These are phyloP conservation scores for Aspergillus flavus DNA, from an alignment of 2,329 filamentous ascomycete genomes.

Conservation along the genomic window DNA sequence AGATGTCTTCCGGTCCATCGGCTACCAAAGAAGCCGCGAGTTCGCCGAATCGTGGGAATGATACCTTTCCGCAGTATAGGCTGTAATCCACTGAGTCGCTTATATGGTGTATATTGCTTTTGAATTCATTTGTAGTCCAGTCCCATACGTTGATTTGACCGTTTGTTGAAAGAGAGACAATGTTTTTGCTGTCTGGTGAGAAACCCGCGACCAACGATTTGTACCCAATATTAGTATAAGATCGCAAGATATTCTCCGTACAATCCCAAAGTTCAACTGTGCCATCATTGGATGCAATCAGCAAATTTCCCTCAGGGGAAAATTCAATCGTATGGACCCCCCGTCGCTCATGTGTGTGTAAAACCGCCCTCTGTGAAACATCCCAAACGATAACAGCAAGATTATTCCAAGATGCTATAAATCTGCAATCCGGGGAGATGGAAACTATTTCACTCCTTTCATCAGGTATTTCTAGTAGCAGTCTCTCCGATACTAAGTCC, in stretches of 20 bases:
- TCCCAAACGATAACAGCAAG: neutral
- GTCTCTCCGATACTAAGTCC: neutral
- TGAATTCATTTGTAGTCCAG: neutral
- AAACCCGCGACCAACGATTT: neutral
- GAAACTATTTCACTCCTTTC: neutral
- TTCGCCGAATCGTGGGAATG: neutral
- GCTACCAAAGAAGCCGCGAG: neutral
- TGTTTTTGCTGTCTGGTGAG: neutral
- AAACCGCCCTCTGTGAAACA: no score
- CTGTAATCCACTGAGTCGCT: neutral
- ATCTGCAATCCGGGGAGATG: neutral
- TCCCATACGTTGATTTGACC: neutral
- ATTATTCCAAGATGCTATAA: neutral
- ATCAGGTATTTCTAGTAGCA: neutral
- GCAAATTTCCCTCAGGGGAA: neutral
- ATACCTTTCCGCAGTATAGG: neutral
- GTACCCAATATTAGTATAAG: neutral
- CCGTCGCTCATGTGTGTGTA: neutral
- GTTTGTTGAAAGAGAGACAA: neutral
- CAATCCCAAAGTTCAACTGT: neutral
- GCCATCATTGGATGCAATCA: neutral
- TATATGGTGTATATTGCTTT: neutral
- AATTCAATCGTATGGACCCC: neutral
- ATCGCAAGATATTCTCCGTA: rapidly evolving
- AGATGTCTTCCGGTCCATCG: neutral